These are phyloP conservation scores for Penicillium bialowiezense DNA, from an alignment of 495 filamentous ascomycete species.

Conservation along the genomic window DNA sequence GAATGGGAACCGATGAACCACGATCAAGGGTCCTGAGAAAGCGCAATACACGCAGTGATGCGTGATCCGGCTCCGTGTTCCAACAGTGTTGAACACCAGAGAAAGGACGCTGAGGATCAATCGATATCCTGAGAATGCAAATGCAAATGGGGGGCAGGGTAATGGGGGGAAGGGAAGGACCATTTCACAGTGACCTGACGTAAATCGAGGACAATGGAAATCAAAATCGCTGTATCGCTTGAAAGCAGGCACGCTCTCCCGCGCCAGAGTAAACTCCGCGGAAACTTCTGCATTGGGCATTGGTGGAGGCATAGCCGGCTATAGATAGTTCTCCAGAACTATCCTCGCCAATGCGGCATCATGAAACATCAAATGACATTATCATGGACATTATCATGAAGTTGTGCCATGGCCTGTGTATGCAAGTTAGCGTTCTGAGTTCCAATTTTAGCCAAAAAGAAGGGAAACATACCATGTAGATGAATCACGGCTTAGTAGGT, in stretches of 20 bases:
- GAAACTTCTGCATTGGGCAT: constrained; percentile 13
- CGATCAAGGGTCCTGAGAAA: background rate
- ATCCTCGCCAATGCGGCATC: constrained; percentile 1
- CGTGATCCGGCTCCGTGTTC: background rate
- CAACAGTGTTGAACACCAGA: background rate
- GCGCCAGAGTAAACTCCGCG: constrained; percentile 14
- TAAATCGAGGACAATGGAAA: background rate
- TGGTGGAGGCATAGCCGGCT: background rate
- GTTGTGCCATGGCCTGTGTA: background rate
- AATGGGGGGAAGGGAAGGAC: background rate
- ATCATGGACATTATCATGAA: background rate
- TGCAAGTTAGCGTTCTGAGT: background rate
- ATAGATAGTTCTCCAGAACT: background rate
- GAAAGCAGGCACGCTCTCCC: constrained; percentile 20
- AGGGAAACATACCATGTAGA: constrained; percentile 4
- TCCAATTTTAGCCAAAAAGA: background rate
- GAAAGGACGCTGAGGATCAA: constrained; percentile 2
- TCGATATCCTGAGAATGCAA: background rate
- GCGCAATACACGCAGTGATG: constrained; percentile 1
- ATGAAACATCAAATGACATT: background rate
- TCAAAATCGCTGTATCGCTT: constrained; percentile 15
- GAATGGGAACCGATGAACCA: background rate
- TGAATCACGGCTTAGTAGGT: constrained; percentile 7
- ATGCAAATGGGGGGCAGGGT: background rate
- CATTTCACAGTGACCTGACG: background rate